These are phyloP conservation scores for Boletellus deceptivus DNA, from an alignment of 1,284 basidiomycete genomes.

Conservation along the genomic window DNA sequence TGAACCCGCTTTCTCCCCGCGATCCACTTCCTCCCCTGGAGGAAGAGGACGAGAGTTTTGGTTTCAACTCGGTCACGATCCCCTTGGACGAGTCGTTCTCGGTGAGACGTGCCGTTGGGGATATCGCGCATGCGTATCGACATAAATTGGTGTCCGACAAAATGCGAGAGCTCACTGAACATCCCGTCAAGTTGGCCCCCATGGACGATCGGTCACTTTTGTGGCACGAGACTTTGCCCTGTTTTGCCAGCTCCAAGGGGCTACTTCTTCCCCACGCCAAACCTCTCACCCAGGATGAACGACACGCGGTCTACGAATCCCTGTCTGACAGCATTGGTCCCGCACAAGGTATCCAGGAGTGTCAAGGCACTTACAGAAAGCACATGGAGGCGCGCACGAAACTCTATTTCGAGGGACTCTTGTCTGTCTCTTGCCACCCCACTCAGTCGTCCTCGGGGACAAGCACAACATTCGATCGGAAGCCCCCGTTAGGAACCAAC, in stretches of 20 bases:
- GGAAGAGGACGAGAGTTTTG: constrained; percentile 5
- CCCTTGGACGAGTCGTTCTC: constrained; percentile 28
- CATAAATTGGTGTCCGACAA: constrained; percentile 26
- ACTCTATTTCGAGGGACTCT: constrained; percentile 43
- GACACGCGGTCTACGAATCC: constrained; percentile 49
- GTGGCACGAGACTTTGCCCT: constrained; percentile 21
- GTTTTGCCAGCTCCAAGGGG: constrained; percentile 15
- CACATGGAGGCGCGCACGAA: constrained; percentile 51
- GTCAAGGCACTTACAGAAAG: constrained; percentile 49
- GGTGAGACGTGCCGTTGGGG: constrained; percentile 24
- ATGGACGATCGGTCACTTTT: constrained; percentile 14
- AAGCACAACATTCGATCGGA: constrained; percentile 13
- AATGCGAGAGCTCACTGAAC: constrained; percentile 22
- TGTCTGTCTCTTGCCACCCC: constrained; percentile 16
- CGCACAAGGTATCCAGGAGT: constrained; percentile 47
- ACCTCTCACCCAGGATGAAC: constrained; percentile 43
- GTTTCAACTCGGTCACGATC: constrained; percentile 17
- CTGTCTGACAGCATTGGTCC: constrained; percentile 49
- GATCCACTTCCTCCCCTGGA: background rate
- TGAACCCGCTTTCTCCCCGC: constrained; percentile 28
- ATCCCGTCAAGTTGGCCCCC: constrained; percentile 11
- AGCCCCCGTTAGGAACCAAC: constrained; percentile 12
- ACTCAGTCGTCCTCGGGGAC: constrained; percentile 12
- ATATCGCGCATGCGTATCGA: constrained; percentile 28
- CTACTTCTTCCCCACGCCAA: constrained; percentile 33